Base-by-base conservation (phyloP, 163 green algal species). In the Prototheca wickerhamii region DNA sequence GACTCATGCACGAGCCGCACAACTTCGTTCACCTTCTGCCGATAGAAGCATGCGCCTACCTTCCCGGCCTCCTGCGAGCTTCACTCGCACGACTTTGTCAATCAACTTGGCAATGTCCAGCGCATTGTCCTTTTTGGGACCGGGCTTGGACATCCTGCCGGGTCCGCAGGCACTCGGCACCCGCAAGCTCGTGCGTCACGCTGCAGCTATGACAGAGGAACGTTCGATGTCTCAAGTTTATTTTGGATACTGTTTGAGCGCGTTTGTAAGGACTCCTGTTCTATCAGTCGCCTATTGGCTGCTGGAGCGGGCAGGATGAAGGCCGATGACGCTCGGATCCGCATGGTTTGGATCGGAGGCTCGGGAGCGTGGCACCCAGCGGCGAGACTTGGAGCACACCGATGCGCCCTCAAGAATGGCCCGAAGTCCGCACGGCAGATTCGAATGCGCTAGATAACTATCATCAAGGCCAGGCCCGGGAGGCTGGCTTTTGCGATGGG, bases 61-160 rank as follows among this genome's bases (percentile, higher is more conserved):
- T 89, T 99, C 90, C 25, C 93, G 52, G 0, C 93, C 93, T 20
- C 93, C 93, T n/a, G 81, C 82, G 0, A 99, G 83, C 75, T 98
- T 98, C 0, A 99, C 91, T 5, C 84, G 79, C 2, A 99, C 84
- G 30, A 78, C 84, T 66, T 98, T 97, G 70, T 99, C 93, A 7
- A 99, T 80, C 28, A 95, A 93, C 61, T 93, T 93, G 1, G 82
- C 82, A 15, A 99, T 69, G 71, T 99, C 94, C 5, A 99, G 63
- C 0, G 93, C 94, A 20, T 82, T 95, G 59, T 99, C 91, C 67
- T 98, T 99, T 25, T 83, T 54, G 17, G n/a, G 25, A 18, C 29
- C 28, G 29, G 10, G 23, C 53, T 60, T 60, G 53, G 20, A 60
- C 28, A 28, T 28, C 50, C 17, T 30, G 23, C 15, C 42, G 42